These are phyloP conservation scores for Pestalotiopsis fici DNA, from an alignment of 2,329 filamentous ascomycete species.

Conservation along the genomic window DNA sequence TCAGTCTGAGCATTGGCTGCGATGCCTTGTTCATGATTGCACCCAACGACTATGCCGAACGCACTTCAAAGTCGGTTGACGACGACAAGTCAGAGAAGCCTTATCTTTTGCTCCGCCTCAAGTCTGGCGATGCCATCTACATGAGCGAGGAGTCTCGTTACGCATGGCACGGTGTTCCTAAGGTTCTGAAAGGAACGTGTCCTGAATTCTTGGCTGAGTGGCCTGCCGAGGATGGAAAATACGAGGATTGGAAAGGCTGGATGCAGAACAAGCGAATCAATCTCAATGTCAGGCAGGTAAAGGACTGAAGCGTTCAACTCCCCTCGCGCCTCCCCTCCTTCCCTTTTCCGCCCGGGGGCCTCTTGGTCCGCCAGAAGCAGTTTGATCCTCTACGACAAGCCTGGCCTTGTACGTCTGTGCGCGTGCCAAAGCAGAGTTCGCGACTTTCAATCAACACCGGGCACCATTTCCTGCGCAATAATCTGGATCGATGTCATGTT, in stretches of 20 bases:
- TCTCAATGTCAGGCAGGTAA: constrained; percentile 86
- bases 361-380: neutral
- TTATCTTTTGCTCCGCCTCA: constrained; percentile 65
- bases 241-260: constrained; percentile 78
- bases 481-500: neutral
- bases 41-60: constrained; percentile 46
- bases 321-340: neutral
- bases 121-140: constrained; percentile 86
- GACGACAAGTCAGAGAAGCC: constrained; percentile 37
- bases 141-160: constrained; percentile 83
- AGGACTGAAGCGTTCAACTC: neutral
- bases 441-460: too few relatives aligned
- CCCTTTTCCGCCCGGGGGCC: too few relatives aligned
- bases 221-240: constrained; percentile 63
- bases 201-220: constrained; percentile 73
- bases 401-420: neutral
- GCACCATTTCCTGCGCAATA: too few relatives aligned
- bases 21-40: constrained; percentile 87
- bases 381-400: too few relatives aligned
- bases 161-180: constrained; percentile 95
- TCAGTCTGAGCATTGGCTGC: constrained; percentile 87
- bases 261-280: constrained; percentile 88
- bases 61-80: constrained; percentile 23
- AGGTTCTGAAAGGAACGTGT: constrained; percentile 78
- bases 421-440: neutral